Evolutionary conservation across 2,329 filamentous ascomycete species (phyloP), one percentile per base, ranked within the genome.

Genomic region (Paraconiothyrium brasiliense): DNA sequence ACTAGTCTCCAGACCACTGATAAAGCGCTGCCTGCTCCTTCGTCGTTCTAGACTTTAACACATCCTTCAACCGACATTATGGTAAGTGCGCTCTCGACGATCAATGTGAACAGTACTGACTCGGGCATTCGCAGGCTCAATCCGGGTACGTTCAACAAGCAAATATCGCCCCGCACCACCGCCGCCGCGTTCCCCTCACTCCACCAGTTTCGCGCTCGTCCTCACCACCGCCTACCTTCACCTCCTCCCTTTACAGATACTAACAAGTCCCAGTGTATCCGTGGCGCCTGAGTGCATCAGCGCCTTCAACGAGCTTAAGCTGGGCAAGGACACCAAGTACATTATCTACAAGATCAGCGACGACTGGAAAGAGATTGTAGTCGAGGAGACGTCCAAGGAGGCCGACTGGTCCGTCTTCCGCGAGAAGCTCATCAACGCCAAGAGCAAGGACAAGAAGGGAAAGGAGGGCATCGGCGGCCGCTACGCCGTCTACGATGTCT

Each of bases 261-360:
- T 60, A 27, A 60, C 24, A 13, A 22, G 13, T 8, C 43, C 22
- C 81, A 93, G 91, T 86, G 90, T 91, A 72, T 85, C 85, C 78
- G 89, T 93, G 74, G 83, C 86, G 69, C 85, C 87, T 77, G 90
- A 94, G 62, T 93, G 91, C 86, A 87, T 86, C 72, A 74, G 74
- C 60, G 78, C 80, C 67, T 94, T 90, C 87, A 93, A 94, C 81
- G 90, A 94, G 71, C 87, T 94, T 70, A 94, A 94, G 88, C 89
- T 93, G 72, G 85, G 82, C 82, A 93, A 93, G 84, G 85, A 88
- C 84, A 76, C 79, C 72, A 94, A 93, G 84, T 96, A 87, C 86
- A 90, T 95, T 84, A 89, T 95, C 85, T 94, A 87, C 89, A 93
- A 93, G 86, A 88, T 95, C 78, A 90, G 89, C 68, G 91, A 94